phyloP scores from a whole-genome alignment of 2,329 filamentous ascomycete genomes.

The Torrubiellomyces zombiae region DNA sequence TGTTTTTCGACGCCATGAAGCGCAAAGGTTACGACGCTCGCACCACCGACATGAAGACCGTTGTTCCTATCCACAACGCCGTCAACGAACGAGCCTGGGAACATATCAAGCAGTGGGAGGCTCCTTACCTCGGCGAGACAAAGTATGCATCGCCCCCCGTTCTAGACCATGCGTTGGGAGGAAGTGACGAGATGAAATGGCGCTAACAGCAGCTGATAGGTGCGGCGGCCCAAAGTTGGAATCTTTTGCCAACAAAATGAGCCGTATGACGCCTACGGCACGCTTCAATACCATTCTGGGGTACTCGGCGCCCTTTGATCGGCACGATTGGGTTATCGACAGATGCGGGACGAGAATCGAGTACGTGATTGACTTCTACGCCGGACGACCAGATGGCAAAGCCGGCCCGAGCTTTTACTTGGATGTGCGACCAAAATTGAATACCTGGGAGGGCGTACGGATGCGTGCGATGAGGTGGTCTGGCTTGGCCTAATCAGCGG shows the following conservation, averaged over 20 bases:
- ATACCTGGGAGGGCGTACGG: slow-evolving; percentile 50
- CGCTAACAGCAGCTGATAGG: slow-evolving; percentile 13
- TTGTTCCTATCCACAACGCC: slow-evolving; percentile 95
- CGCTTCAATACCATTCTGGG: slow-evolving; percentile 69
- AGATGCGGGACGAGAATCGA: slow-evolving; percentile 73
- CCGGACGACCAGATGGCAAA: slow-evolving; percentile 37
- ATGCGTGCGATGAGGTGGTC: slow-evolving; percentile 40
- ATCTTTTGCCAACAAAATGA: slow-evolving; percentile 61
- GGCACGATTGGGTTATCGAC: slow-evolving; percentile 95
- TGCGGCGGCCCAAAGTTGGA: slow-evolving; percentile 67
- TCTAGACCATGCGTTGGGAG: neutral
- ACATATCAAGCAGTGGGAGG: slow-evolving; percentile 83
- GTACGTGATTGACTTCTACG: slow-evolving; percentile 97
- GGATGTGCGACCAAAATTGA: slow-evolving; percentile 52
- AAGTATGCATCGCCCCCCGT: slow-evolving; percentile 24
- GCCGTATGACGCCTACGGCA: slow-evolving; percentile 62
- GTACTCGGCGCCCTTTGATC: slow-evolving; percentile 84
- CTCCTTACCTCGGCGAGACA: slow-evolving; percentile 40
- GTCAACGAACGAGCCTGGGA: slow-evolving; percentile 95
- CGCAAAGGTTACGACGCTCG: slow-evolving; percentile 66
- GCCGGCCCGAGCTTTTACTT: slow-evolving; percentile 44
- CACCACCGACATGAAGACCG: slow-evolving; percentile 67
- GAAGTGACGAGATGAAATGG: too few species aligned
- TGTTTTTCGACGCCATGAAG: slow-evolving; percentile 96
- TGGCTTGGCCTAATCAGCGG: slow-evolving; percentile 26